Evolutionary conservation across 345 rosid species (phyloP).

Genomic region (Eutrema japonicum): DNA sequence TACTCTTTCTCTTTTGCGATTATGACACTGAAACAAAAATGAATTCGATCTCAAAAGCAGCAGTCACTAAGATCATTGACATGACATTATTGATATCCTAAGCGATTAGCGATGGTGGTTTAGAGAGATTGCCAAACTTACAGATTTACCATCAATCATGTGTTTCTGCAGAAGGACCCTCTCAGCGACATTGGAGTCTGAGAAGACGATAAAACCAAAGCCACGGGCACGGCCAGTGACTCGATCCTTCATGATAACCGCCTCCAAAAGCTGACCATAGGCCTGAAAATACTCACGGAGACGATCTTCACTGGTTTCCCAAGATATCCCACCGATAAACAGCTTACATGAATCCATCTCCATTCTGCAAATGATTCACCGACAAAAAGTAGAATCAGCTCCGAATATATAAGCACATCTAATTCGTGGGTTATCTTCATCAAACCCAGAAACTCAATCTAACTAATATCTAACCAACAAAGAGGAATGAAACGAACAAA

Average conservation of each 20-base stretch:
- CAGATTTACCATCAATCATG: constrained; percentile 21
- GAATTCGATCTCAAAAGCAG: neutral
- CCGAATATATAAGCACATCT: neutral
- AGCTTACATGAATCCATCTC: constrained; percentile 76
- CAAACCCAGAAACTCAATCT: neutral
- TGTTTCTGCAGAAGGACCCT: constrained; percentile 43
- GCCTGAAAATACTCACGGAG: constrained; percentile 46
- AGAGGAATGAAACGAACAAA: neutral
- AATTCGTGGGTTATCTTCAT: neutral
- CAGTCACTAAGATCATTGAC: neutral
- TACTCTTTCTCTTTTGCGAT: neutral
- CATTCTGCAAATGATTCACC: constrained; percentile 45
- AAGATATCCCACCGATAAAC: constrained; percentile 81
- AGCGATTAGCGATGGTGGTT: neutral
- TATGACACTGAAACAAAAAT: neutral
- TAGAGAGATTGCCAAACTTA: neutral
- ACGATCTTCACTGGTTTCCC: constrained; percentile 64
- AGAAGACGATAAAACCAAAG: constrained; percentile 75
- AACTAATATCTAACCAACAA: neutral
- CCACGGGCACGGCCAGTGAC: constrained; percentile 85
- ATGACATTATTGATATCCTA: too few relatives aligned
- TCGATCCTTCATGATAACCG: constrained; percentile 79
- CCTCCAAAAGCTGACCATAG: constrained; percentile 70
- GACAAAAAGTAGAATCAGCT: neutral
- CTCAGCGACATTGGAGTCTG: constrained; percentile 71